Evolutionary conservation across 352 stramenopile species (phyloP).

Genomic region (Phytophthora sansomeana): DNA sequence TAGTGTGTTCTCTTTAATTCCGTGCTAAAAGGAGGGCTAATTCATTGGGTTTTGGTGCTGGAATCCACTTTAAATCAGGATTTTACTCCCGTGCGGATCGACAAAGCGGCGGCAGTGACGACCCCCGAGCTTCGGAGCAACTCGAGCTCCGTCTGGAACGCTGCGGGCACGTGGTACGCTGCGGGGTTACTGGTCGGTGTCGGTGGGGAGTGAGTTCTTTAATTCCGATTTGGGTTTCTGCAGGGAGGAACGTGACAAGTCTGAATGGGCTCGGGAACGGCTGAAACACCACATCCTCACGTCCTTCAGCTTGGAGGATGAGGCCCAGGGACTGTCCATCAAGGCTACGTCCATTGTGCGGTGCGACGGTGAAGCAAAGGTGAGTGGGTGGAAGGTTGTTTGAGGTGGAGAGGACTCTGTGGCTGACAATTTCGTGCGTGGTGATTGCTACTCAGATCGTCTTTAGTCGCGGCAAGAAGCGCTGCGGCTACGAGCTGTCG

Average conservation of each 20-base stretch:
- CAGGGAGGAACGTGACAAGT: conserved; percentile 88
- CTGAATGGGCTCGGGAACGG: conserved; percentile 74
- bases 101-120: conserved; percentile 33
- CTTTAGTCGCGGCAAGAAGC: conserved; percentile 87
- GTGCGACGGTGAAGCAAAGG: conserved; percentile 86
- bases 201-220: neutral
- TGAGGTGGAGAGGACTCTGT: neutral
- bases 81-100: conserved; percentile 80
- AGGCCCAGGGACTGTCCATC: conserved; percentile 54
- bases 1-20: neutral
- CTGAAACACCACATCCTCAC: conserved; percentile 77
- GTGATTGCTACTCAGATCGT: conserved; percentile 68
- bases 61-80: conserved; percentile 49
- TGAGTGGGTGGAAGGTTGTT: conserved; percentile 24
- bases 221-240: conserved; percentile 10
- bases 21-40: conserved; percentile 9
- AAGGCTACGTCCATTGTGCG: conserved; percentile 67
- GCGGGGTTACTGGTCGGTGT: conserved; percentile 10
- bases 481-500: conserved; percentile 84
- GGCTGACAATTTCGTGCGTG: conserved; percentile 12
- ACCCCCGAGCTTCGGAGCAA: conserved; percentile 32
- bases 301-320: conserved; percentile 66
- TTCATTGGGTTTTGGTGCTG: neutral
- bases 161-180: conserved; percentile 77
- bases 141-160: conserved; percentile 82